Conservation (phyloP, 129 eudicot species). For the Flaveria trinervia region DNA sequence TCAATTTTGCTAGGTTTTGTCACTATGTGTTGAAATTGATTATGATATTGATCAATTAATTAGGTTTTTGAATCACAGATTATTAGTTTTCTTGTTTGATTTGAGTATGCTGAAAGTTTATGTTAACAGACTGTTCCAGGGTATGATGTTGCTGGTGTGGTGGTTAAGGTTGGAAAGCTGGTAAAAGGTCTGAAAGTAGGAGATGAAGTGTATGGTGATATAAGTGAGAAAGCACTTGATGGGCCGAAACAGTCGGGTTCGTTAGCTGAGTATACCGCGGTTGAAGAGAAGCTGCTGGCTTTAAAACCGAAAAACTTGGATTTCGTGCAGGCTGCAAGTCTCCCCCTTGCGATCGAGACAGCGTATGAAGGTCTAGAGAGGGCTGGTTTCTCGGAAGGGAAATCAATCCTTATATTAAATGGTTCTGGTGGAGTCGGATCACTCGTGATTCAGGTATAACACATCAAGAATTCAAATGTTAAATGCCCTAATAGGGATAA, state of each 20-base stretch:
- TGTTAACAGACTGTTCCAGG: slow-evolving; percentile 45
- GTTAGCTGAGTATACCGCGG: slow-evolving; percentile 44
- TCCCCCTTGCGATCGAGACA: slow-evolving; percentile 47
- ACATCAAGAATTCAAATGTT: neutral
- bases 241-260: slow-evolving; percentile 48
- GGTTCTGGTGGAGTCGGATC: slow-evolving; percentile 50
- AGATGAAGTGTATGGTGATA: slow-evolving; percentile 45
- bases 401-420: slow-evolving; percentile 41
- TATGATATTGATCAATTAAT: neutral
- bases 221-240: slow-evolving; percentile 35
- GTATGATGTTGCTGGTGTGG: slow-evolving; percentile 48
- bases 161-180: slow-evolving; percentile 45
- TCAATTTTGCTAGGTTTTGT: neutral
- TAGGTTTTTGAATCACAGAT: neutral
- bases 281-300: slow-evolving; percentile 45
- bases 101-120: slow-evolving; percentile 14
- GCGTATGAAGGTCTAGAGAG: slow-evolving; percentile 47
- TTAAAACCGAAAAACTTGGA: slow-evolving; percentile 40
- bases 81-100: neutral
- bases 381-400: slow-evolving; percentile 35
- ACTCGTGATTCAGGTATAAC: slow-evolving; percentile 44
- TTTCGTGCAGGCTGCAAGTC: slow-evolving; percentile 43
- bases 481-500: neutral
- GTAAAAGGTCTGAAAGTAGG: slow-evolving; percentile 40
- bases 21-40: neutral